phyloP scores from a whole-genome alignment of 1,284 basidiomycete genomes.

The Papiliotrema laurentii region DNA sequence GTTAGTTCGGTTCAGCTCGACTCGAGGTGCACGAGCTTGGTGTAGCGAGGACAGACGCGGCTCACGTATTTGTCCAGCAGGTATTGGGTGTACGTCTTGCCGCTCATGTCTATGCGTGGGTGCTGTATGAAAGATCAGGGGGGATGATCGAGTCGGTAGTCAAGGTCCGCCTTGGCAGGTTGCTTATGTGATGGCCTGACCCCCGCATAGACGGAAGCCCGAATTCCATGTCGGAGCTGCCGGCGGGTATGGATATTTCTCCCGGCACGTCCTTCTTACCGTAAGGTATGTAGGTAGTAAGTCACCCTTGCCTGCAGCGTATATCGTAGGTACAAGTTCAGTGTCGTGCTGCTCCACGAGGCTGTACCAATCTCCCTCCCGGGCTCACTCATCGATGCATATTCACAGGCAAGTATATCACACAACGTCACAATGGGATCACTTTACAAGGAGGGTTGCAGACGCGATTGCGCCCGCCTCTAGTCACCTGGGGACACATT shows the following conservation, averaged over 20 bases:
- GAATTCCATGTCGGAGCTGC: neutral
- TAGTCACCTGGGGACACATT: neutral
- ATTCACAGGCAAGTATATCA: too few species aligned
- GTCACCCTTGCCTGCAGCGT: too few species aligned
- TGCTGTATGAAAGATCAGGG: neutral
- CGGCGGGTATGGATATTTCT: neutral
- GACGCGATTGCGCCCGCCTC: neutral
- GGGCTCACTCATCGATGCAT: too few species aligned
- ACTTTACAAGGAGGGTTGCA: too few species aligned
- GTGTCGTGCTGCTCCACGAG: too few species aligned
- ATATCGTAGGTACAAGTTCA: too few species aligned
- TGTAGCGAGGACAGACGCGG: neutral
- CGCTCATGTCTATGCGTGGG: neutral
- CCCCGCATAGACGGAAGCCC: too few species aligned
- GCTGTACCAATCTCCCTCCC: too few species aligned
- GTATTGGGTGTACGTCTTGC: slow-evolving; percentile 11
- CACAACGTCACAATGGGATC: too few species aligned
- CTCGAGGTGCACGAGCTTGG: neutral
- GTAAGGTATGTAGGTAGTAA: too few species aligned
- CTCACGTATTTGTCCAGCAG: slow-evolving; percentile 16
- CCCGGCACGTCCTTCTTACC: too few species aligned
- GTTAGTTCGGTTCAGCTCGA: neutral
- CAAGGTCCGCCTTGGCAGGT: neutral
- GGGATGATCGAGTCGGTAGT: neutral
- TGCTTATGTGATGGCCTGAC: too few species aligned